Evolutionary conservation across 176 grass and related monocot species (phyloP), one percentile per base, ranked within the genome.

Genomic region (Ensete ventricosum): DNA sequence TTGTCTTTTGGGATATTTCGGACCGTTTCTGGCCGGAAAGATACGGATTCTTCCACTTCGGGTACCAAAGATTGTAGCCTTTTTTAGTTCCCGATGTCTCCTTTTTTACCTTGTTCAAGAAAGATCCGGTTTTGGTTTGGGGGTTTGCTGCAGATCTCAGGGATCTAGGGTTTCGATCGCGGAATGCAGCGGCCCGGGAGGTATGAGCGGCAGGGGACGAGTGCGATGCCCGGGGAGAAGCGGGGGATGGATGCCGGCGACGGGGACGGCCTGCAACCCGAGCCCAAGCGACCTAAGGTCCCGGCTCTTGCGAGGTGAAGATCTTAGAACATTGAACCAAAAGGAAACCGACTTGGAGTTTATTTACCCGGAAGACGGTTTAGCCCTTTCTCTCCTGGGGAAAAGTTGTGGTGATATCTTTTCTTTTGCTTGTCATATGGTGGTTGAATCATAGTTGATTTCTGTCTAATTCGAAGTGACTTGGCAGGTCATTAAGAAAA

Each of bases 231-330:
- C 2, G 60, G 73, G 53, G 83, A 85, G 78, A 85, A 85, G 78
- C 77, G 83, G 27, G 78, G 52, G 7, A 54, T 85, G 73, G 83
- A 81, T 9, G 19, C 73, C 4, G 19, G 17, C 29, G 78, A 77
- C 3, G 78, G 73, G 12, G 78, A 81, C 8, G 65, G 51, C 1
- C 17, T 71, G 83, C 73, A 77, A 22, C 73, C 58, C 22, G 83
- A 85, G n/a, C 8, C 78, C 2, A 85, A 85, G 64, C 72, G 78
- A 49, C 78, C 78, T 8, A 85, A 76, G 24, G 83, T 85, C 54
- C 83, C 83, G 3, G 83, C 83, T 6, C 83, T 85, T 50, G 83
- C 83, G 26, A 85, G 83, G 83, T 85, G 54, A 43, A 5, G 19
- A 3, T 43, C 27, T 50, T 25, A 6, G n/a, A 21, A 54, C 34